phyloP scores from a whole-genome alignment of 805 yeast genomes.

The Metschnikowia chrysomelidarum region DNA sequence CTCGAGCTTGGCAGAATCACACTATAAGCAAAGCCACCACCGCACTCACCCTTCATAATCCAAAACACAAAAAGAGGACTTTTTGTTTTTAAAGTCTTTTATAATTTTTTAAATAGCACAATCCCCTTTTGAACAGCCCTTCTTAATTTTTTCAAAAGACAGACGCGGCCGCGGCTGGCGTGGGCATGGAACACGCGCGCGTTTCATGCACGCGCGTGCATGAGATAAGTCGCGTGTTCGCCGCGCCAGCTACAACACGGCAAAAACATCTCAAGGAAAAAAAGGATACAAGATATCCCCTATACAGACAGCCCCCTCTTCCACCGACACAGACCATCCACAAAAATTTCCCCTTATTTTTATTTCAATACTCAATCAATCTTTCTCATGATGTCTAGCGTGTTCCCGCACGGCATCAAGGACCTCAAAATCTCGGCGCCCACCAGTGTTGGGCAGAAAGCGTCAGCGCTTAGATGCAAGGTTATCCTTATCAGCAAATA shows the following conservation, averaged over 20 bases:
- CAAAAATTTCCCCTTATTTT: not conserved
- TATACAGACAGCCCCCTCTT: not conserved
- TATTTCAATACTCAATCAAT: not conserved
- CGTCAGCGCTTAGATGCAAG: constrained; percentile 24
- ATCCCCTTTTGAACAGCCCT: no score
- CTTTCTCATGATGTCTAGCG: constrained; percentile 11
- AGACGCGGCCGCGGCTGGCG: not conserved
- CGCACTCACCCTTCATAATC: no score
- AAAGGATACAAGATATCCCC: constrained; percentile 1
- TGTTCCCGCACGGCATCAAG: constrained; percentile 16
- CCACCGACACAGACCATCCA: not conserved
- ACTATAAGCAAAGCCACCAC: no score
- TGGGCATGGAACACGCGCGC: constrained; percentile 4
- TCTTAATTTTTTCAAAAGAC: no score
- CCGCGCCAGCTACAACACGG: constrained; percentile 10
- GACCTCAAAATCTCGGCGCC: constrained; percentile 23
- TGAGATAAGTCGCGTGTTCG: constrained; percentile 8
- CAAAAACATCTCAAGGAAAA: constrained; percentile 6
- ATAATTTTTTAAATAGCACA: no score
- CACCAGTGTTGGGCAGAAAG: constrained; percentile 14
- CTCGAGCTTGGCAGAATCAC: no score
- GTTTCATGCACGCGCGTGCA: constrained; percentile 1
- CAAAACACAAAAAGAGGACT: no score
- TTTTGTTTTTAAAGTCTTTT: no score
- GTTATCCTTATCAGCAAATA: constrained; percentile 47